Conservation (phyloP, 306 rosid genomes). For the Ormosia semicastrata region DNA sequence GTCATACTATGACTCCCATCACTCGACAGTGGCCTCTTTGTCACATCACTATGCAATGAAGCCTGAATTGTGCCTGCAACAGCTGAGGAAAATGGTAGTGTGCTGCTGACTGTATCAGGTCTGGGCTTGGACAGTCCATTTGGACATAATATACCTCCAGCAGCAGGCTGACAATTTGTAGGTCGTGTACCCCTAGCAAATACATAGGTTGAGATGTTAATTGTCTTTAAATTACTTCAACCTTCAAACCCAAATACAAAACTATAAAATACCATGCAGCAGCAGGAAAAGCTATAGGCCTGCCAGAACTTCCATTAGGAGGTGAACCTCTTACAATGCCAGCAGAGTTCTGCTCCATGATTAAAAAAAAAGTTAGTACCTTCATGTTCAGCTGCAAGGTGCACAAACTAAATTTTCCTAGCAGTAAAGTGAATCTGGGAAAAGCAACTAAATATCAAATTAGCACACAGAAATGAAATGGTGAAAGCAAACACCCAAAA, state of each 20-base stretch:
- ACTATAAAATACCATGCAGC: conserved; percentile 65
- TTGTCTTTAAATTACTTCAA: conserved; percentile 1
- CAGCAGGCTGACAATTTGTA: conserved; percentile 51
- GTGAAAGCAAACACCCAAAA: neutral
- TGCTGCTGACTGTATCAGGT: conserved; percentile 46
- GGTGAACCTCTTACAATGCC: conserved; percentile 55
- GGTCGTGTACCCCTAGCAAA: conserved; percentile 66
- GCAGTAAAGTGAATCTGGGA: neutral
- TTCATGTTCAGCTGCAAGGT: neutral
- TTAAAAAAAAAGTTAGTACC: conserved; percentile 8
- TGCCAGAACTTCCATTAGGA: conserved; percentile 66
- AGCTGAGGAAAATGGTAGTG: conserved; percentile 50
- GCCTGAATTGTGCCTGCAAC: conserved; percentile 44
- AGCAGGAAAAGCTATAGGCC: conserved; percentile 55
- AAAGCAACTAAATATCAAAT: neutral
- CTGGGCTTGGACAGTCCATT: conserved; percentile 59
- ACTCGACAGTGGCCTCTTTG: conserved; percentile 37
- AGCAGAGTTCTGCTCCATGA: conserved; percentile 53
- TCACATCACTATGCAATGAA: conserved; percentile 41
- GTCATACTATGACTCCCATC: conserved; percentile 44
- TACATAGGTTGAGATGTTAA: neutral
- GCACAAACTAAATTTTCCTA: conserved; percentile 1
- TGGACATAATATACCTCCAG: conserved; percentile 38
- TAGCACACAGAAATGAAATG: neutral
- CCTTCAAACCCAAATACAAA: conserved; percentile 14